A percentile compares a stretch with the other conserved stretches of the same genome.
Evolutionary conservation across 805 yeast genomes (phyloP).

Genomic region (Ogataea naganishii): DNA sequence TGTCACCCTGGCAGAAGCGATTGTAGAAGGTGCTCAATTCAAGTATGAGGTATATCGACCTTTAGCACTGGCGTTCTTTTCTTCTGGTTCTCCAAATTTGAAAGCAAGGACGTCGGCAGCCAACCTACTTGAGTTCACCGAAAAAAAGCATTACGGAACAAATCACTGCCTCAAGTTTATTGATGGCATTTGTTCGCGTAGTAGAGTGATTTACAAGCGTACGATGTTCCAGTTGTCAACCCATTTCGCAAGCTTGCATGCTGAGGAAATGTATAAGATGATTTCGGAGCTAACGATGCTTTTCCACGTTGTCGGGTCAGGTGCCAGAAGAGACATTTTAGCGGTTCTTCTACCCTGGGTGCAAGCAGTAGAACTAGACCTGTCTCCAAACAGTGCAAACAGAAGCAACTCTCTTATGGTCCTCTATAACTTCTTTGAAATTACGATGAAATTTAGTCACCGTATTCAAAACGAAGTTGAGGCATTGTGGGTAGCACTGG

Average conservation of each 20-base stretch:
- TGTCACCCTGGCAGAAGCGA: constrained; percentile 57
- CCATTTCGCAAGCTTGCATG: constrained; percentile 52
- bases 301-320: constrained; percentile 50
- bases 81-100: constrained; percentile 64
- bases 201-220: constrained; percentile 79
- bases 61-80: constrained; percentile 67
- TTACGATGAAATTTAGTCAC: constrained; percentile 71
- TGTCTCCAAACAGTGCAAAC: constrained; percentile 21
- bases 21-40: constrained; percentile 39
- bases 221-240: constrained; percentile 75
- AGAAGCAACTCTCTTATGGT: constrained; percentile 53
- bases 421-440: constrained; percentile 70
- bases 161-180: constrained; percentile 48
- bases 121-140: constrained; percentile 58
- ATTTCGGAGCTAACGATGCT: constrained; percentile 67
- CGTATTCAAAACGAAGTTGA: constrained; percentile 80
- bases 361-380: constrained; percentile 63
- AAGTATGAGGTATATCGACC: constrained; percentile 55
- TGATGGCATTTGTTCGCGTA: constrained; percentile 64
- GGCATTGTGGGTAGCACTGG: constrained; percentile 93
- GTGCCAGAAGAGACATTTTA: constrained; percentile 67
- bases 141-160: constrained; percentile 46
- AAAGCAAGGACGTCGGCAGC: constrained; percentile 69
- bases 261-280: constrained; percentile 52
- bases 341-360: constrained; percentile 88